phyloP scores from a whole-genome alignment of 768 basidiomycete species.

The Lyophyllum shimeji region DNA sequence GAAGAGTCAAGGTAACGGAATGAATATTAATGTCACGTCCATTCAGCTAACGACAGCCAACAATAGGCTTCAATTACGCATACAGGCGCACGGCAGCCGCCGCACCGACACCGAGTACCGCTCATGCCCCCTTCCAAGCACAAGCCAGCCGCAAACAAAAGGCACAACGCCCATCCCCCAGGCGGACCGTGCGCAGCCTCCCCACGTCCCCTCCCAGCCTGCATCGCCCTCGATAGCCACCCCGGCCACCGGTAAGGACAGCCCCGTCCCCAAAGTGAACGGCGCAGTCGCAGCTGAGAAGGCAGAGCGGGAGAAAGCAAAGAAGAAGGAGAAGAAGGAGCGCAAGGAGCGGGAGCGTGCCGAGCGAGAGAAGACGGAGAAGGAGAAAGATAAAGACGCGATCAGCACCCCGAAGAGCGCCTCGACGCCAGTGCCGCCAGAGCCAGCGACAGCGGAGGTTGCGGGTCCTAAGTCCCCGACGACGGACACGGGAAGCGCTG shows the following conservation, averaged over 20 bases:
- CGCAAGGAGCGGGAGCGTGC: slow-evolving; percentile 53
- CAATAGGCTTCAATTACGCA: slow-evolving; percentile 88
- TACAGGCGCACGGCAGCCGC: slow-evolving; percentile 76
- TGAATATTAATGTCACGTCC: slow-evolving; percentile 13
- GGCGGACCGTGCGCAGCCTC: slow-evolving; percentile 23
- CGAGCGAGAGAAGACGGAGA: slow-evolving; percentile 40
- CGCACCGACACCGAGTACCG: slow-evolving; percentile 58
- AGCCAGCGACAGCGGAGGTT: slow-evolving; percentile 15
- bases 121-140: slow-evolving; percentile 48
- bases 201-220: slow-evolving; percentile 29
- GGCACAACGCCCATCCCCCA: slow-evolving; percentile 35
- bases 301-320: slow-evolving; percentile 55
- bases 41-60: neutral
- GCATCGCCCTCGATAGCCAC: slow-evolving; percentile 37
- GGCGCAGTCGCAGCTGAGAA: slow-evolving; percentile 44
- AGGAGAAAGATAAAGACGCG: slow-evolving; percentile 28
- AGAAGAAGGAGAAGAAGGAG: slow-evolving; percentile 65
- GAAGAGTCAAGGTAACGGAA: slow-evolving; percentile 76
- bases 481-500: slow-evolving; percentile 53
- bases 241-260: slow-evolving; percentile 32
- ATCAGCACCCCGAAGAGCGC: slow-evolving; percentile 24
- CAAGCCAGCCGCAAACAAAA: slow-evolving; percentile 37
- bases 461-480: slow-evolving; percentile 54
- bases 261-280: slow-evolving; percentile 39
- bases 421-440: slow-evolving; percentile 30